Percentiles rank a stretch among this genome's conserved stretches.
phyloP scores from a whole-genome alignment of 345 rosid species.

The Aquilaria sinensis region DNA sequence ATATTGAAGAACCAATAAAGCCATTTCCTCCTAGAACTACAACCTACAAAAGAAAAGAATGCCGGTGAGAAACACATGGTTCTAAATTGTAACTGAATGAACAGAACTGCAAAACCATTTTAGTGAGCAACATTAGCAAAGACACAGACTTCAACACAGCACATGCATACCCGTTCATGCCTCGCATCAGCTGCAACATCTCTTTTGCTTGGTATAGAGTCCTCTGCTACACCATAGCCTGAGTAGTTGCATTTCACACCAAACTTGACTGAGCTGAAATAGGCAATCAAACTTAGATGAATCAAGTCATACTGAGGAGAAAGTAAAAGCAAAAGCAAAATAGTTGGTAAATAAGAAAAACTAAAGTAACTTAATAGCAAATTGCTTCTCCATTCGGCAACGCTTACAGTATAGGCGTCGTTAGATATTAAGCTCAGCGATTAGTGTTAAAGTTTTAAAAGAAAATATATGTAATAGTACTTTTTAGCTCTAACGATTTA shows the following conservation, averaged over 20 bases:
- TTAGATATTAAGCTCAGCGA: too few species aligned
- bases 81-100: not conserved
- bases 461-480: too few species aligned
- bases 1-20: constrained; percentile 90
- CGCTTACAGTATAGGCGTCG: too few species aligned
- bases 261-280: constrained; percentile 46
- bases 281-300: too few species aligned
- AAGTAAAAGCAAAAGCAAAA: too few species aligned
- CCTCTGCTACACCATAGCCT: constrained; percentile 38
- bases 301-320: too few species aligned
- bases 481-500: too few species aligned
- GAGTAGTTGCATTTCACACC: constrained; percentile 57
- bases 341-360: too few species aligned
- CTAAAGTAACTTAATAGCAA: too few species aligned
- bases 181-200: constrained; percentile 74
- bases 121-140: not conserved
- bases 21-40: constrained; percentile 91
- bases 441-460: too few species aligned
- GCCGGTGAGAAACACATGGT: constrained; percentile 11
- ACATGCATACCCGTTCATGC: constrained; percentile 52
- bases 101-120: too few species aligned
- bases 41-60: constrained; percentile 42
- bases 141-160: not conserved
- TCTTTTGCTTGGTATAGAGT: constrained; percentile 39
- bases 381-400: too few species aligned